Evolutionary conservation across 2,329 filamentous ascomycete species (phyloP).

Genomic region (Scedosporium minutisporum): DNA sequence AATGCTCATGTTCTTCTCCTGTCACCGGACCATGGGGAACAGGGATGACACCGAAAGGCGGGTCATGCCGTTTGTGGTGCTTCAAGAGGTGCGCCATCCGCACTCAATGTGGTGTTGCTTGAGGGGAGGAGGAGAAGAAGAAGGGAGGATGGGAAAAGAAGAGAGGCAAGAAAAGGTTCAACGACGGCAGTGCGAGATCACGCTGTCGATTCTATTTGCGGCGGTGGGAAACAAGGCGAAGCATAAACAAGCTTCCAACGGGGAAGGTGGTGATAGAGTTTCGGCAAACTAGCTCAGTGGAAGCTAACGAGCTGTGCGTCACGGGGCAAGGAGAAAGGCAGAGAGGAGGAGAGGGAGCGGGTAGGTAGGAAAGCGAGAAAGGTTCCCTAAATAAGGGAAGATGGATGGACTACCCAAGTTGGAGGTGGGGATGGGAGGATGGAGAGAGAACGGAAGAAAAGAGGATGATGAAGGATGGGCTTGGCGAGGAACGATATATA

Average conservation of each 20-base stretch:
- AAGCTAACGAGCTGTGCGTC: too few relatives aligned
- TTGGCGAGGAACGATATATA: too few relatives aligned
- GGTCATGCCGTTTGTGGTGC: conserved; percentile 30
- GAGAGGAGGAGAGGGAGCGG: not conserved
- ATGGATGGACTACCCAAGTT: not conserved
- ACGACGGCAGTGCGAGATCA: not conserved
- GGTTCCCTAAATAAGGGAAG: not conserved
- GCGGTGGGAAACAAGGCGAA: too few relatives aligned
- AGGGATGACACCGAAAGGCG: conserved; percentile 41
- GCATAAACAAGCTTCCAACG: too few relatives aligned
- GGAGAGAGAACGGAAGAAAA: not conserved
- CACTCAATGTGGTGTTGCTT: not conserved
- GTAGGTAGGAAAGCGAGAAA: not conserved
- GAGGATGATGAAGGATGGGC: not conserved
- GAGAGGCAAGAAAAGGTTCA: not conserved
- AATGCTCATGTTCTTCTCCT: conserved; percentile 39
- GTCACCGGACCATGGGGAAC: conserved; percentile 43
- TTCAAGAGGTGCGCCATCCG: conserved; percentile 25
- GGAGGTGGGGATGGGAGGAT: not conserved
- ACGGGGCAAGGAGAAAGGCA: not conserved
- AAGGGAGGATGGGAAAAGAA: not conserved
- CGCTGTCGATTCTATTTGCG: not conserved
- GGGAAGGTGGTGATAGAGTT: too few relatives aligned
- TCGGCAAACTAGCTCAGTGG: too few relatives aligned
- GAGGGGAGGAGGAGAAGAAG: not conserved